Percentiles rank a stretch among this genome's conserved stretches.
Conservation (phyloP, 2,329 filamentous ascomycete genomes). For the Xylariaceae sp. region DNA sequence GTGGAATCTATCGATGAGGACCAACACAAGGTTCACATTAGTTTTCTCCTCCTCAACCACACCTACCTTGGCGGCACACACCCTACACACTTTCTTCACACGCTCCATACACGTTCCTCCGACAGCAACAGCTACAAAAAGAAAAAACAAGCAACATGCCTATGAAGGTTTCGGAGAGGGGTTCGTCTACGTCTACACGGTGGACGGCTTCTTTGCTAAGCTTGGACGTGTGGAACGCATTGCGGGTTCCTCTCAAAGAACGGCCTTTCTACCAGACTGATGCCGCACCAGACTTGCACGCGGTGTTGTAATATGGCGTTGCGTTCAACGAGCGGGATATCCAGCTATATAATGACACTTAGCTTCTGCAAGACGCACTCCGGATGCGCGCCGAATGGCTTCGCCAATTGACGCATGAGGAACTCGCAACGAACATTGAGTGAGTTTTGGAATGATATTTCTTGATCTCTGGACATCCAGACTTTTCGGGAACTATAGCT, state of each 20-base stretch:
- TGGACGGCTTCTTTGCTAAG: slow-evolving; percentile 9
- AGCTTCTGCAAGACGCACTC: slow-evolving; percentile 16
- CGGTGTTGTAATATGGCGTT: slow-evolving; percentile 18
- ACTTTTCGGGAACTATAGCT: slow-evolving; percentile 14
- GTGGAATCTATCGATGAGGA: too few species aligned
- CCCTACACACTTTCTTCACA: too few species aligned
- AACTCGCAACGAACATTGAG: not conserved
- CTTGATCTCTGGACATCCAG: slow-evolving; percentile 15
- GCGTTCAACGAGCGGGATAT: slow-evolving; percentile 11
- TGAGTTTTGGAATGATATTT: slow-evolving; percentile 17
- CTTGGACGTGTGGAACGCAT: slow-evolving; percentile 6
- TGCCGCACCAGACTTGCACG: too few species aligned
- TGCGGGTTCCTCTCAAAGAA: not conserved
- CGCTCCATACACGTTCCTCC: too few species aligned
- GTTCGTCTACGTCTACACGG: slow-evolving; percentile 7
- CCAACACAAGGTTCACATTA: too few species aligned
- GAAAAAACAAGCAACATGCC: slow-evolving; percentile 4
- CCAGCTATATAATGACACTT: slow-evolving; percentile 10
- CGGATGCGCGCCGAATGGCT: slow-evolving; percentile 19
- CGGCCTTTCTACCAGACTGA: too few species aligned
- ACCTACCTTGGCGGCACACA: too few species aligned
- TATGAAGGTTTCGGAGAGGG: slow-evolving; percentile 7
- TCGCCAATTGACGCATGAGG: not conserved
- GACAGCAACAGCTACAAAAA: too few species aligned
- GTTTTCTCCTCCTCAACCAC: too few species aligned